Evolutionary conservation across 345 rosid species (phyloP), one percentile per base, ranked within the genome.

Genomic region (Populus davidiana): DNA sequence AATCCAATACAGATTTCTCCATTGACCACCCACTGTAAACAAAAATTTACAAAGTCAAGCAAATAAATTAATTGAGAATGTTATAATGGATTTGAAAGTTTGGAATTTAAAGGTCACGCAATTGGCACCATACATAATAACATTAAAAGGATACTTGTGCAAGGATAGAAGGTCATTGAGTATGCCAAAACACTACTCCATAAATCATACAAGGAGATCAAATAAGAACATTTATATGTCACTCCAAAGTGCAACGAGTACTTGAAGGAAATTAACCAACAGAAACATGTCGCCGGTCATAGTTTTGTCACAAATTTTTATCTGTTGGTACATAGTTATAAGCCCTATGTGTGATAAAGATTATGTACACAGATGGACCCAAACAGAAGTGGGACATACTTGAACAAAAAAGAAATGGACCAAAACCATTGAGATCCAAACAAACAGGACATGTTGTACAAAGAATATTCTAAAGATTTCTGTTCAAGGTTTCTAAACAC

Each of bases 1-100:
- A 96, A 81, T 73, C 99, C 99, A 64, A 96, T 92, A 71, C 98
- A 96, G 80, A 96, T 93, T 88, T 96, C 99, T 80, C 99, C 99
- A 83, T 96, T 93, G 80, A 96, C 98, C 91, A 96, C 90, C 99
- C 99, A 96, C 99, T 95, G 97, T 80, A 67, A 81, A 76, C 23
- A 63, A 76, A 79, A 61, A 66, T 76, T 23, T 78, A 78, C 52
- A 0, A 52, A 69, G 72, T 75, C 14, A 47, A 29, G 56, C 63
- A 78, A 59, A 79, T 33, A 27, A 44, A 27, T 29, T 31, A 27
- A 31, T 64, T 31, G n/a, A 64, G 67, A 64, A 27, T 29, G 20
- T 27, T 1, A 29, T 11, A 29, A 5, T 8, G 36, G 20, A 64
- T 27, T 12, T 17, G 23, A 68, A 50, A 6, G 38, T 69, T 65